Evolutionary conservation across 2,329 filamentous ascomycete genomes (phyloP).

Genomic region (Tolypocladium inflatum): DNA sequence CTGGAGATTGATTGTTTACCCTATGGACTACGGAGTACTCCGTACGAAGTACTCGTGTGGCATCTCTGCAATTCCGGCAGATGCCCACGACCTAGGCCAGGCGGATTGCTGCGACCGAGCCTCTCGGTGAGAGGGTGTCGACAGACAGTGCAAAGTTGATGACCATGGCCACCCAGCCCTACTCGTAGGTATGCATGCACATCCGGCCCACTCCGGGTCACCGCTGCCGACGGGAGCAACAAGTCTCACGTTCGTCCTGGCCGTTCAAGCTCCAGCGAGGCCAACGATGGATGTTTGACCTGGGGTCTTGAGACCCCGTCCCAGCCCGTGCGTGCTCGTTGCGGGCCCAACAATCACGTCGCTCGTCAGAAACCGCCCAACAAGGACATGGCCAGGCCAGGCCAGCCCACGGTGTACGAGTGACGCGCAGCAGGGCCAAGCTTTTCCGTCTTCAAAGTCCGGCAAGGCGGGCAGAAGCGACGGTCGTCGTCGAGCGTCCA

Average conservation of each 20-base stretch:
- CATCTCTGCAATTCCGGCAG: too few relatives aligned
- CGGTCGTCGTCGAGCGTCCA: neutral
- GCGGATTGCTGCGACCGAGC: too few relatives aligned
- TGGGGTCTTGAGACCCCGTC: neutral
- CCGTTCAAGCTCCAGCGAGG: neutral
- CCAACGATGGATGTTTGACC: neutral
- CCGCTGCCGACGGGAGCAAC: neutral
- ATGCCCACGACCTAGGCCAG: too few relatives aligned
- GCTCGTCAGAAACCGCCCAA: neutral
- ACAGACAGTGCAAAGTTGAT: neutral
- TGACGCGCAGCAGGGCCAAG: neutral
- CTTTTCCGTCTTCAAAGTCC: neutral
- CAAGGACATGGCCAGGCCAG: neutral
- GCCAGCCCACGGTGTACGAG: neutral
- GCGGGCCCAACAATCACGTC: neutral
- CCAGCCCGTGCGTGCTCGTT: neutral
- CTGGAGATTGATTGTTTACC: too few relatives aligned
- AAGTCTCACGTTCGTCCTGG: neutral
- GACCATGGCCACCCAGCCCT: neutral
- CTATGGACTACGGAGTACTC: too few relatives aligned
- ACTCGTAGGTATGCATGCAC: neutral
- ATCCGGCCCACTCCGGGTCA: neutral
- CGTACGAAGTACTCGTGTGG: too few relatives aligned
- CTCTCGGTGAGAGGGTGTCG: neutral
- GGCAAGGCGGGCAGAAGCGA: neutral